Evolutionary conservation across 129 eudicot species (phyloP).

Genomic region (Centella asiatica): DNA sequence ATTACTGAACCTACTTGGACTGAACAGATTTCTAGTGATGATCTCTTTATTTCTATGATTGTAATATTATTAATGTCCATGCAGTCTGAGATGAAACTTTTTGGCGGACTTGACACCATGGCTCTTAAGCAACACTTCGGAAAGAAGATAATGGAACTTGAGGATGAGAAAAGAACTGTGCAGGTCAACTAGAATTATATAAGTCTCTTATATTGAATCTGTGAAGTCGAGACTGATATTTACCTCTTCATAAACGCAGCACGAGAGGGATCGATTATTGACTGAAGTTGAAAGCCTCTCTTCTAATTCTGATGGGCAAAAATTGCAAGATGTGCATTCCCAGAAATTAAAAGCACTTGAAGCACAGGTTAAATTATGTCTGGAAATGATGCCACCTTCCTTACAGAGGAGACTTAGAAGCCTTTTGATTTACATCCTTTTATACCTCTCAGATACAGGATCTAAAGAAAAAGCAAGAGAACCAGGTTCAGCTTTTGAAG

Average conservation of each 20-base stretch:
- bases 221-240: background rate
- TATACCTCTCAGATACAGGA: conserved; percentile 63
- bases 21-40: background rate
- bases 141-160: conserved; percentile 88
- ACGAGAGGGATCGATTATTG: conserved; percentile 81
- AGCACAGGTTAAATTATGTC: conserved; percentile 56
- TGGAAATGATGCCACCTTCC: conserved; percentile 20
- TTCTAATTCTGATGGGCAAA: conserved; percentile 80
- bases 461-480: conserved; percentile 95
- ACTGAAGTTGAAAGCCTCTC: conserved; percentile 86
- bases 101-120: conserved; percentile 73
- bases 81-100: conserved; percentile 92
- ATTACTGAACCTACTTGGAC: background rate
- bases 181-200: conserved; percentile 44
- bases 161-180: conserved; percentile 87
- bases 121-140: conserved; percentile 98
- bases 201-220: background rate
- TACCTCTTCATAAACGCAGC: conserved; percentile 34
- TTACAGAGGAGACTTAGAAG: background rate
- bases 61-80: conserved; percentile 10
- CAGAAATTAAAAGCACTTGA: conserved; percentile 87
- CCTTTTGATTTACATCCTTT: conserved; percentile 2
- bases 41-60: background rate
- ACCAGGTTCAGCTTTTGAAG: conserved; percentile 81
- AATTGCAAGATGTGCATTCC: conserved; percentile 80